Percentiles rank a stretch among this genome's conserved stretches.
Conservation (phyloP, 1,284 basidiomycete species). For the Malassezia japonica region DNA sequence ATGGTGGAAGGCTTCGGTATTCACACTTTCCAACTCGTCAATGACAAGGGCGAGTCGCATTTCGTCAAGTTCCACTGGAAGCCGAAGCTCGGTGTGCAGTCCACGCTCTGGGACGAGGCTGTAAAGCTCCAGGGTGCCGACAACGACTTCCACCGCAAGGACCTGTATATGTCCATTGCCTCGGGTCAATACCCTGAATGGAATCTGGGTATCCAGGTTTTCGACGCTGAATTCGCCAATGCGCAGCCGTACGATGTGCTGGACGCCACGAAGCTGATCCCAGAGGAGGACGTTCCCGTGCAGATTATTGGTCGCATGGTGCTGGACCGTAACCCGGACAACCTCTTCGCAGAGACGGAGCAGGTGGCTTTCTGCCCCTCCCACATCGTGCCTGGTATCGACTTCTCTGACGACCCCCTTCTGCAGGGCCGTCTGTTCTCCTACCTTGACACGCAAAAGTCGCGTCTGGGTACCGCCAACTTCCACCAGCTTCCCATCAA, state of each 20-base stretch:
- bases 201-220: constrained; percentile 23
- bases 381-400: constrained; percentile 74
- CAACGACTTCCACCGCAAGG: constrained; percentile 50
- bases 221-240: constrained; percentile 4
- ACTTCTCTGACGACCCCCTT: constrained; percentile 78
- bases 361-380: constrained; percentile 73
- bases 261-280: constrained; percentile 63
- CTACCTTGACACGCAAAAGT: constrained; percentile 55
- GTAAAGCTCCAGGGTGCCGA: constrained; percentile 48
- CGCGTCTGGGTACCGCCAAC: constrained; percentile 61
- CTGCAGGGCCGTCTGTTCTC: constrained; percentile 86
- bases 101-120: constrained; percentile 42
- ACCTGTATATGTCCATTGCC: constrained; percentile 40
- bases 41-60: constrained; percentile 65
- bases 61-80: constrained; percentile 72
- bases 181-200: constrained; percentile 38
- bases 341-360: constrained; percentile 51
- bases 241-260: constrained; percentile 57
- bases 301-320: constrained; percentile 74
- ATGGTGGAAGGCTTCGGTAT: constrained; percentile 61
- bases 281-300: constrained; percentile 61
- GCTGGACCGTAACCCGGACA: constrained; percentile 72
- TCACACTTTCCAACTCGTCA: constrained; percentile 82
- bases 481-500: constrained; percentile 85
- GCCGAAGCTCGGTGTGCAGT: constrained; percentile 54